Base-by-base conservation (phyloP, 2,329 filamentous ascomycete species). In the Hypocrella siamensis region DNA sequence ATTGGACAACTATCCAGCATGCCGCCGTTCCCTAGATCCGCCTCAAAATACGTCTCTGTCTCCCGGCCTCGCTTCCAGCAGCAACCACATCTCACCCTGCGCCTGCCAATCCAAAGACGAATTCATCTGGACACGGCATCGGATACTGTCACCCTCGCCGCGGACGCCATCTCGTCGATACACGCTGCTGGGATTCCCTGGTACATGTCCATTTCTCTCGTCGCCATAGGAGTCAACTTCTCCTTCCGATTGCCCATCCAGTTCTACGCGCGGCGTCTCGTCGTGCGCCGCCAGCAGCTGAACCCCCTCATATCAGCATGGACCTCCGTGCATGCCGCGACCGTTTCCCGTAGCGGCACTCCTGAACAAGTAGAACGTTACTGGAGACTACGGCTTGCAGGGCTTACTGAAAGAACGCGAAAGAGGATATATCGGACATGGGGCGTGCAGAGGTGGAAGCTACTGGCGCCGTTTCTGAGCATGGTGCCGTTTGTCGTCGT, bases 131-230 rank as follows among this genome's bases (percentile, higher is more conserved):
- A 45, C 25, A 36, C 46, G 19, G 36, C 55, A 15, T 46, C 43
- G 7, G 47, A 52, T n/a, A 43, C 43, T 25, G 46, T 66, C 32
- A 43, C 57, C 17, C 40, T 47, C 30, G 53, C 63, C 4, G 58
- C 65, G 19, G 47, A 60, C 31, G 42, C 56, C 36, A 55, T 73
- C 31, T 45, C 56, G 22, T 49, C 49, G 28, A 32, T 64, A 8
- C 67, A 74, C 42, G 35, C 43, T 30, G 53, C 54, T 17, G 57
- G 59, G 24, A 44, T 63, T 2, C 66, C 67, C 2, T 74, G 69
- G 69, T 70, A 56, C 40, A 39, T 70, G 19, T 56, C 60, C 18
- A 66, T 74, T 29, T 67, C 69, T 4, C 51, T 66, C n/a, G 49
- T 66, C 11, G 64, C 65, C 6, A 37, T 70, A 3, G 46, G 51